Conservation (phyloP, 2,329 filamentous ascomycete genomes). For the Fusarium papillatum region DNA sequence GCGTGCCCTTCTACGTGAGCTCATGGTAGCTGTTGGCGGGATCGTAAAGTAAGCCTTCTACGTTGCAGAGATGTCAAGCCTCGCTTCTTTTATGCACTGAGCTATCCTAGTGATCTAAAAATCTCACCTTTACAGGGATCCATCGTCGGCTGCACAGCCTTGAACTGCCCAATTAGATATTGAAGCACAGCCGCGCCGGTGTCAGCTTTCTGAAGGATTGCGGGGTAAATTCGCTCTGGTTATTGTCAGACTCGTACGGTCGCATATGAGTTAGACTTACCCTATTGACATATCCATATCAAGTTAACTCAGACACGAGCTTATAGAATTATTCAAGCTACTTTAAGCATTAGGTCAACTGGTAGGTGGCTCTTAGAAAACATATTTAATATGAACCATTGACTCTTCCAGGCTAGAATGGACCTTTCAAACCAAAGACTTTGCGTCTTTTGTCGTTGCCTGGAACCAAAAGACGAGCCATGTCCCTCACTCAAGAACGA, state of each 20-base stretch:
- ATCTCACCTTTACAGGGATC: neutral
- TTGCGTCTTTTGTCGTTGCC: neutral
- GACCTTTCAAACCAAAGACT: neutral
- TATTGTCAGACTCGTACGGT: neutral
- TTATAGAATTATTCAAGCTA: neutral
- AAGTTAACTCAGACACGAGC: neutral
- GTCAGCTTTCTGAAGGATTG: neutral
- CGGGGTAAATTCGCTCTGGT: neutral
- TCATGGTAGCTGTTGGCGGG: neutral
- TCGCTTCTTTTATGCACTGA: no score
- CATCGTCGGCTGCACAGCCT: neutral
- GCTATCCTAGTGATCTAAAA: neutral
- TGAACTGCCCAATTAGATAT: neutral
- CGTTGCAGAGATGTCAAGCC: no score
- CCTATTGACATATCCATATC: no score
- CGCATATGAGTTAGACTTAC: neutral
- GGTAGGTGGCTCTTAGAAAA: no score
- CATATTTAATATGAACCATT: neutral
- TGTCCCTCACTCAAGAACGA: neutral
- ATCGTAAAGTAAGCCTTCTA: no score
- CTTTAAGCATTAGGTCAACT: no score
- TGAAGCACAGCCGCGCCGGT: neutral
- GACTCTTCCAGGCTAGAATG: neutral
- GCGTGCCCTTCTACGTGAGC: neutral
- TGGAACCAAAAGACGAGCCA: neutral